These are phyloP conservation scores for Microcyclospora tardicrescens DNA, from an alignment of 2,329 filamentous ascomycete species.

Conservation along the genomic window DNA sequence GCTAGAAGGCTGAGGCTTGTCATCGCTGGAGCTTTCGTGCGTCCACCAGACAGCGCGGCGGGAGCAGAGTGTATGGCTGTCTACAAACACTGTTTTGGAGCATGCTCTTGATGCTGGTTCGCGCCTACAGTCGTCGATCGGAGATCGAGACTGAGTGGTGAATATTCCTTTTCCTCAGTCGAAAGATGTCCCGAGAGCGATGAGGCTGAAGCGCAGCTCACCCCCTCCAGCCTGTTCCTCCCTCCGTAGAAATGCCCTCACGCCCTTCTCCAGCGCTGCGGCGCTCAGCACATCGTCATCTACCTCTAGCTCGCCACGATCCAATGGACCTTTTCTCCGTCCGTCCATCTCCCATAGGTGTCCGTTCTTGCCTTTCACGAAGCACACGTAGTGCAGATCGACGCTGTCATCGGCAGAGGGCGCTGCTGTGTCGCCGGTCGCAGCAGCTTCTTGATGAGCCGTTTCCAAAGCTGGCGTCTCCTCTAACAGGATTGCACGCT, in stretches of 20 bases:
- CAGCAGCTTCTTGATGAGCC: conserved; percentile 68
- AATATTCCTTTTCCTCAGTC: conserved; percentile 28
- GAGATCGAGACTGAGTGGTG: too few relatives aligned
- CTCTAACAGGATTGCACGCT: conserved; percentile 65
- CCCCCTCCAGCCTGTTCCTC: conserved; percentile 43
- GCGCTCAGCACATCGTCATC: conserved; percentile 47
- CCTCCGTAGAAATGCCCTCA: conserved; percentile 45
- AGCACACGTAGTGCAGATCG: conserved; percentile 94
- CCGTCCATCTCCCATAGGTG: conserved; percentile 73
- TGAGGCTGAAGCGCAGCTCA: conserved; percentile 50
- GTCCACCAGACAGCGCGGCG: too few relatives aligned
- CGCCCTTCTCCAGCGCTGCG: conserved; percentile 59
- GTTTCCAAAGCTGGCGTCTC: conserved; percentile 59
- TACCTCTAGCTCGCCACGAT: conserved; percentile 37
- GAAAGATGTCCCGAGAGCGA: conserved; percentile 45
- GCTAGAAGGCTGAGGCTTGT: too few relatives aligned
- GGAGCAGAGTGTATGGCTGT: too few relatives aligned
- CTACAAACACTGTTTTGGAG: too few relatives aligned
- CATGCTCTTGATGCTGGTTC: too few relatives aligned
- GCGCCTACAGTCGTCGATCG: too few relatives aligned
- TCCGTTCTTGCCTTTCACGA: conserved; percentile 65
- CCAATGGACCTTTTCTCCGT: conserved; percentile 56
- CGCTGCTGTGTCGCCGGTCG: conserved; percentile 62
- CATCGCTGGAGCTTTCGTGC: too few relatives aligned
- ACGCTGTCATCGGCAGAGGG: conserved; percentile 67